These are phyloP conservation scores for Arabidopsis lyrata DNA, from an alignment of 441 rosid genomes.

Conservation along the genomic window DNA sequence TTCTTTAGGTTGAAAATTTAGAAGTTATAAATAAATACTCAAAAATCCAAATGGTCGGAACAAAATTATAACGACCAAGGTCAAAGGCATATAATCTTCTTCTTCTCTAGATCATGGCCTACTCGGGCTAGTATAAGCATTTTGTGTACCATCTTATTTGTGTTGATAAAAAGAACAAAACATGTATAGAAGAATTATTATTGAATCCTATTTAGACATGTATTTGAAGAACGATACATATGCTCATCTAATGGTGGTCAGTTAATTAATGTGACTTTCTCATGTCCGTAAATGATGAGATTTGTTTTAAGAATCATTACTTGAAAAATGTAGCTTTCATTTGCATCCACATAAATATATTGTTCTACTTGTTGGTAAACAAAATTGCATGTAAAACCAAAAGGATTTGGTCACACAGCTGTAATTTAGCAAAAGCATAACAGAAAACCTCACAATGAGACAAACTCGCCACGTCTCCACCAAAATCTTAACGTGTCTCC, in stretches of 20 bases:
- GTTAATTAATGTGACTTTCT: slow-evolving; percentile 7
- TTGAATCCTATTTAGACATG: not conserved
- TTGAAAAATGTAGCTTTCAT: slow-evolving; percentile 18
- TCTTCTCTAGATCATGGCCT: no score
- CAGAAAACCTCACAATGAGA: slow-evolving; percentile 25
- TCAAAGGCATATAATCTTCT: no score
- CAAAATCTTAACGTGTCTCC: slow-evolving; percentile 14
- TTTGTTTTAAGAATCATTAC: not conserved
- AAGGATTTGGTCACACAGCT: slow-evolving; percentile 36
- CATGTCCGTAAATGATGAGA: not conserved
- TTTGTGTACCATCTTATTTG: no score
- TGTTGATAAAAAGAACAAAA: not conserved
- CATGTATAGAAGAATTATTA: not conserved
- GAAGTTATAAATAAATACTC: no score
- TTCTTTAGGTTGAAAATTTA: no score
- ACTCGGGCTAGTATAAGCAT: no score
- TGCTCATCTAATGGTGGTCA: not conserved
- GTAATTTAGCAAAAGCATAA: slow-evolving; percentile 35
- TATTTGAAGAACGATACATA: not conserved
- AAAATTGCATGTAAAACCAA: not conserved
- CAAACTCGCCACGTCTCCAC: slow-evolving; percentile 33
- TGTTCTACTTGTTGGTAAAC: not conserved
- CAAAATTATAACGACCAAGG: no score
- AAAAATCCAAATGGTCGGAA: no score
- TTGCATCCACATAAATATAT: slow-evolving; percentile 18